Base-by-base conservation (phyloP, 2,329 filamentous ascomycete species). In the Juglanconis sp. region DNA sequence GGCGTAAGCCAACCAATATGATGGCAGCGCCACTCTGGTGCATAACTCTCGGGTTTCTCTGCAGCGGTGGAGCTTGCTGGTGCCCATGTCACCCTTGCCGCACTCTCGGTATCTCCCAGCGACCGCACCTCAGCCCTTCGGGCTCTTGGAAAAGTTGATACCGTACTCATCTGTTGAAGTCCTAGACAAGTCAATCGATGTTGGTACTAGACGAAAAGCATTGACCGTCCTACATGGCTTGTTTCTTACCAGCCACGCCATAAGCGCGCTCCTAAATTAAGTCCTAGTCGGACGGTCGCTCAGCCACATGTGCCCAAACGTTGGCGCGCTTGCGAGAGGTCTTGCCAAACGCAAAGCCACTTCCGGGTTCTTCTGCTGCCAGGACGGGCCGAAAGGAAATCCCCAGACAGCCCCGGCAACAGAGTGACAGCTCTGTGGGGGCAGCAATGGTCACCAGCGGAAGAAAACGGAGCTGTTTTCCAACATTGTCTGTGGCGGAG, bases 1-100 rank as follows among this genome's bases (percentile, higher is more conserved):
- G 47, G 36, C 54, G 54, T 57, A 57, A 42, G 54, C 46, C 35
- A 35, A 42, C 54, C 54, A 57, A 57, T 57, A 36, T 38, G 35
- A 36, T 49, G 9, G 34, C 34, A 40, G 44, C 30, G 32, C 44
- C 40, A n/a, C 17, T 56, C 44, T 32, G 15, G 30, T 44, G 38
- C 38, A 31, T 31, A 17, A 24, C 38, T 35, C 38, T 34, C 50
- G 34, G 30, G 17, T 38, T 53, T 34, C 32, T 53, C 50, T 15
- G 49, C 49, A 35, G 50, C n/a, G 32, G 30, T 15, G 47, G n/a
- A n/a, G n/a, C n/a, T n/a, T n/a, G n/a, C n/a, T n/a, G 35, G 35
- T 38, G 35, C 35, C 6, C 11, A 38, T 38, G 35, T 6, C 35
- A 38, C 35, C 11, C 35, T 24, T 17, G 42, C n/a, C n/a, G n/a